Evolutionary conservation across 2,329 filamentous ascomycete species (phyloP).

Genomic region (Monilinia aucupariae): DNA sequence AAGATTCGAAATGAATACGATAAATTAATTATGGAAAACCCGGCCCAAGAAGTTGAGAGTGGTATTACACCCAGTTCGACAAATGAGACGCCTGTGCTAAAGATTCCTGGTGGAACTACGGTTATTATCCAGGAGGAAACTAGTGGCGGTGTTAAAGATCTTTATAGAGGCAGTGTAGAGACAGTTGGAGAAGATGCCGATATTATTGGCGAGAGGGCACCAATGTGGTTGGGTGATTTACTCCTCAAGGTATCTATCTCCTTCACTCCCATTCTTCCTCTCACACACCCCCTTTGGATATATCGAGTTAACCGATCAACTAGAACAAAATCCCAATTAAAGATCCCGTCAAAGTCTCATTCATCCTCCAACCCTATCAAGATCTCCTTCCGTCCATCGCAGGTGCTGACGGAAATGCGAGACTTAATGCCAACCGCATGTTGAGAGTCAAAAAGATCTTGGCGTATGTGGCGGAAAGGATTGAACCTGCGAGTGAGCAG

Average conservation of each 20-base stretch:
- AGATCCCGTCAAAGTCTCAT: conserved; percentile 95
- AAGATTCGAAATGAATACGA: conserved; percentile 70
- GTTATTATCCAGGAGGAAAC: conserved; percentile 67
- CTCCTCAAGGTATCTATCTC: conserved; percentile 56
- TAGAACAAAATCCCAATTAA: conserved; percentile 77
- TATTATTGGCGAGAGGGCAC: conserved; percentile 76
- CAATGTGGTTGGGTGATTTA: conserved; percentile 88
- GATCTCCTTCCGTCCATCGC: conserved; percentile 70
- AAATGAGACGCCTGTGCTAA: conserved; percentile 70
- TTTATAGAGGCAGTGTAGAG: conserved; percentile 85
- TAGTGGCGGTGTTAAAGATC: conserved; percentile 66
- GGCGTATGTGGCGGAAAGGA: conserved; percentile 84
- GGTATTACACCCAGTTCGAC: conserved; percentile 63
- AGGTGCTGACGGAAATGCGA: conserved; percentile 71
- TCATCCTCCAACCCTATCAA: conserved; percentile 77
- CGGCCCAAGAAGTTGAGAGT: conserved; percentile 52
- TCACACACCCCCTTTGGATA: background rate
- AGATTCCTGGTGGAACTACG: conserved; percentile 61
- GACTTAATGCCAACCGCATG: conserved; percentile 96
- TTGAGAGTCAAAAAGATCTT: conserved; percentile 91
- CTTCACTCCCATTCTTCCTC: background rate
- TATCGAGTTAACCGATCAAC: background rate
- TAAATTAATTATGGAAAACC: conserved; percentile 53
- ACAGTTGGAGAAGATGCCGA: conserved; percentile 72
- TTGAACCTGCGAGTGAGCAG: conserved; percentile 64